A percentile compares a stretch with the other conserved stretches of the same genome.
phyloP scores from a whole-genome alignment of 169 alveolate genomes.

The Plasmodium sp. region DNA sequence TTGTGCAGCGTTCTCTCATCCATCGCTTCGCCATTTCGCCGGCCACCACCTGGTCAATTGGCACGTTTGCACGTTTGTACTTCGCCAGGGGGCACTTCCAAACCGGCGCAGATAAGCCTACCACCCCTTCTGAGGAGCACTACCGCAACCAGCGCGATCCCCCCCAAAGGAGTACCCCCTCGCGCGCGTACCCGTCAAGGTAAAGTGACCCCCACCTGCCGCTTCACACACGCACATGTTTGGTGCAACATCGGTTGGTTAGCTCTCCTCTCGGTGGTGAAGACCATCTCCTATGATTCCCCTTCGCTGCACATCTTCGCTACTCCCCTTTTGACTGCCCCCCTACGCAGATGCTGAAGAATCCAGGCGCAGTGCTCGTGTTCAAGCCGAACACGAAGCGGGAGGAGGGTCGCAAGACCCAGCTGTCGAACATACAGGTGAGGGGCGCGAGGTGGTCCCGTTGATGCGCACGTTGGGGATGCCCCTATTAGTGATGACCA shows the following conservation, averaged over 20 bases:
- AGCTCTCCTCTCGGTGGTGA: neutral
- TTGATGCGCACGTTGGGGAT: too few species aligned
- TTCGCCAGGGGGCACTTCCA: neutral
- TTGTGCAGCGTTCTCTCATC: neutral
- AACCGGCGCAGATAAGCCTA: neutral
- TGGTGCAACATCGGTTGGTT: neutral
- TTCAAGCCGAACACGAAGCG: slow-evolving; percentile 87
- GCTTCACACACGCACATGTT: neutral
- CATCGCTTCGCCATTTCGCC: neutral
- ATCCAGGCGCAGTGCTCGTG: slow-evolving; percentile 82
- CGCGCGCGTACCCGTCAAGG: neutral
- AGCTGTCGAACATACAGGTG: slow-evolving; percentile 87
- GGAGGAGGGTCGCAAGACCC: slow-evolving; percentile 90
- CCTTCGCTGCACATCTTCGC: neutral
- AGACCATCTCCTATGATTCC: neutral
- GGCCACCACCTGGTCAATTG: neutral
- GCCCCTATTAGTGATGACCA: too few species aligned
- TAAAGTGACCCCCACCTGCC: neutral
- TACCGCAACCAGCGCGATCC: too few species aligned
- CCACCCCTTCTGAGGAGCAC: neutral
- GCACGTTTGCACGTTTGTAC: too few species aligned
- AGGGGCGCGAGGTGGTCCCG: neutral
- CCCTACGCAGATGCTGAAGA: slow-evolving; percentile 21
- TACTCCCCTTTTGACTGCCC: neutral
- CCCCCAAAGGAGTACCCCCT: too few species aligned